Percentiles rank a stretch among this genome's conserved stretches.
phyloP scores from a whole-genome alignment of 345 rosid genomes.

The Lumnitzera racemosa region DNA sequence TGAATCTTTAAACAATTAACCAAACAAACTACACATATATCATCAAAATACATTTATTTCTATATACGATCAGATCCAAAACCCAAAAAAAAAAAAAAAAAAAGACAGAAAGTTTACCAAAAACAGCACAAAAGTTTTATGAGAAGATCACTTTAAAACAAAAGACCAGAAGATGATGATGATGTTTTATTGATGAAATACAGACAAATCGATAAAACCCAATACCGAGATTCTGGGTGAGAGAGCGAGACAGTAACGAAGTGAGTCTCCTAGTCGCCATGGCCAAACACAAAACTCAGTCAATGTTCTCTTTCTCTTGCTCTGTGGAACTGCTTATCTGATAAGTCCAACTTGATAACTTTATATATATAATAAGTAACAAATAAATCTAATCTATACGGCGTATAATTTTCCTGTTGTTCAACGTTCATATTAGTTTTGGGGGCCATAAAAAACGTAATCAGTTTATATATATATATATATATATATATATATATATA shows the following conservation, averaged over 20 bases:
- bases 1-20: not conserved
- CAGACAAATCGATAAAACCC: conserved; percentile 4
- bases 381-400: too few species aligned
- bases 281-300: conserved; percentile 1
- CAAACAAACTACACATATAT: not conserved
- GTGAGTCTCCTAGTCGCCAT: conserved; percentile 55
- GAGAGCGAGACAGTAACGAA: conserved; percentile 46
- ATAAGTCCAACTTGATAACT: too few species aligned
- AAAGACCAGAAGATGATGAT: not conserved
- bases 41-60: not conserved
- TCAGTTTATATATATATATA: too few species aligned
- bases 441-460: too few species aligned
- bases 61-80: not conserved
- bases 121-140: not conserved
- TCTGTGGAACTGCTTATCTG: too few species aligned
- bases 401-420: too few species aligned
- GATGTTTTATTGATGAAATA: not conserved
- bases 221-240: conserved; percentile 7
- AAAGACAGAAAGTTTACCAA: too few species aligned
- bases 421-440: too few species aligned
- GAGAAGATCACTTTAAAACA: not conserved
- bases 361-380: too few species aligned
- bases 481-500: too few species aligned
- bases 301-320: too few species aligned
- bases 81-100: too few species aligned